Base-by-base conservation (phyloP, 2,329 filamentous ascomycete genomes). In the Pseudopyricularia cyperi region DNA sequence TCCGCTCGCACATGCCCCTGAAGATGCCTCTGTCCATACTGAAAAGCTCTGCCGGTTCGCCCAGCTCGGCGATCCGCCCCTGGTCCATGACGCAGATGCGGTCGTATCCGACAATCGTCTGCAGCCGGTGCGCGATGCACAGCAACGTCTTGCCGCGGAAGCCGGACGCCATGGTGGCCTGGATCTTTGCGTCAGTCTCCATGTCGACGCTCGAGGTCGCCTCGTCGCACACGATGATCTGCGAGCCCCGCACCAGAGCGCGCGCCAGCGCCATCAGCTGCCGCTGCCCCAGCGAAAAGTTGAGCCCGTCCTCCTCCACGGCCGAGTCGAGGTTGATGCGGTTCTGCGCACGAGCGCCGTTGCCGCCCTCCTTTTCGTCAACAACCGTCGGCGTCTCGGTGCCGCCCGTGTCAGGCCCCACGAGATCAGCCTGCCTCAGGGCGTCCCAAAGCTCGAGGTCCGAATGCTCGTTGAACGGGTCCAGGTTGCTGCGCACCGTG, bases 181-280 rank as follows among this genome's bases (percentile, higher is more conserved):
- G 91, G 63, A 97, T 95, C 76, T 93, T 94, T 67, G 89, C 85
- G 64, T 98, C 93, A 3, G 91, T 97, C 63, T 96, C 91, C 74
- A 96, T 93, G 66, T 97, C 91, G 7, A 97, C 90, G 0, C 81
- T 87, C 1, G 84, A 89, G 0, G 93, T 98, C 1, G 93, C 93
- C 68, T 98, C 93, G 71, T 98, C 93, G 67, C 91, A 96, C 49
- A 98, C 84, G 60, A 97, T 96, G 68, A 97, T 96, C 59, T 86
- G 88, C 1, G 84, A 86, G 44, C 84, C 82, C 35, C 91, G 83
- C 4, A 97, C 91, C 2, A 98, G 79, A 0, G 93, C 93, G 1
- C 93, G 83, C 0, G 90, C 90, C 1, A 98, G 76, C 1, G 93
- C 93, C 86, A 97, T 95, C 48, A 97, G 79, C 67, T 97, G 93